Conservation (phyloP, 2,329 filamentous ascomycete genomes). For the Septoria petroselini region DNA sequence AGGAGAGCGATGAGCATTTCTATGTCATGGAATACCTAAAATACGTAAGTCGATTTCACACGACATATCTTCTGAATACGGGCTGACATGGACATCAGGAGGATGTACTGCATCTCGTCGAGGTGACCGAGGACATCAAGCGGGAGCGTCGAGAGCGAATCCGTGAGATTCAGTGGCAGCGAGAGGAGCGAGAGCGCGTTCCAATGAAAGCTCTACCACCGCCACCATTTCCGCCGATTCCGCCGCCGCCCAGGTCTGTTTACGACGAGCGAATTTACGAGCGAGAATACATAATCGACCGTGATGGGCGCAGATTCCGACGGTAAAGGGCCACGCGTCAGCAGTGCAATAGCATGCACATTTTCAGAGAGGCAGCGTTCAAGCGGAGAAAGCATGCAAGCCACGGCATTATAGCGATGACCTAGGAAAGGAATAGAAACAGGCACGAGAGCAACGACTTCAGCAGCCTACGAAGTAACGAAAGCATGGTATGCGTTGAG, state of each 20-base stretch:
- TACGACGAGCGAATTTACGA: slow-evolving; percentile 66
- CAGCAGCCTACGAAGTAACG: slow-evolving; percentile 16
- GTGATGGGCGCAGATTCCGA: slow-evolving; percentile 30
- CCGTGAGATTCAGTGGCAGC: slow-evolving; percentile 61
- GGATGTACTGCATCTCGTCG: slow-evolving; percentile 79
- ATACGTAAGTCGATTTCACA: slow-evolving; percentile 63
- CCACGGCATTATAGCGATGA: slow-evolving; percentile 6
- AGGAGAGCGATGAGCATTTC: slow-evolving; percentile 85
- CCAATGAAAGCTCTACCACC: slow-evolving; percentile 37
- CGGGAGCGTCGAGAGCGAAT: slow-evolving; percentile 58
- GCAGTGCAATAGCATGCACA: neutral
- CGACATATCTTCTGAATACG: neutral
- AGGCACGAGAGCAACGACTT: slow-evolving; percentile 7
- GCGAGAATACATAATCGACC: slow-evolving; percentile 65
- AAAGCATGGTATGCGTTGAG: slow-evolving; percentile 9
- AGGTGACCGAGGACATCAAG: slow-evolving; percentile 79
- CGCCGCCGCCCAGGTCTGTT: slow-evolving; percentile 42
- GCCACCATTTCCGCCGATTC: slow-evolving; percentile 43
- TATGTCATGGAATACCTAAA: slow-evolving; percentile 88
- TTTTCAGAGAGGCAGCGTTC: slow-evolving; percentile 13
- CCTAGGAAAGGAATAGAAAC: slow-evolving; percentile 11
- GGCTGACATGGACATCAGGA: slow-evolving; percentile 55
- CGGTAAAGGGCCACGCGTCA: slow-evolving; percentile 9
- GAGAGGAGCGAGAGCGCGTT: slow-evolving; percentile 52
- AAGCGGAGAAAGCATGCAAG: slow-evolving; percentile 6